A percentile compares a stretch with the other conserved stretches of the same genome.
phyloP scores from a whole-genome alignment of 805 yeast species.

The Suhomyces sp. region DNA sequence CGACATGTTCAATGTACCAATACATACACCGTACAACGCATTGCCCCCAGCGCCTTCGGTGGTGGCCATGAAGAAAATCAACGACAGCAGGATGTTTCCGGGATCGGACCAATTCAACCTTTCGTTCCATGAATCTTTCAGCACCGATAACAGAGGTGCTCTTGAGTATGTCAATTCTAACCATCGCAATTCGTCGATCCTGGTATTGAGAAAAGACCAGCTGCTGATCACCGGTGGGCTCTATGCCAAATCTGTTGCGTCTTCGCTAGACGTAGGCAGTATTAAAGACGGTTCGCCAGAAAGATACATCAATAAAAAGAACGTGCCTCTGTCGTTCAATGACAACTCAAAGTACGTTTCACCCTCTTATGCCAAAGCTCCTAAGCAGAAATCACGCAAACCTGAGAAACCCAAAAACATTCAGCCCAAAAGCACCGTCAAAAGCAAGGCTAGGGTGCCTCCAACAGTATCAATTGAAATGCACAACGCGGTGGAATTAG shows the following conservation, averaged over 20 bases:
- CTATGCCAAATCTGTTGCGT: constrained; percentile 16
- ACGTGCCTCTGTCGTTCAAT: constrained; percentile 6
- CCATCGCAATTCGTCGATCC: constrained; percentile 9
- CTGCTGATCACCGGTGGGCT: constrained; percentile 1
- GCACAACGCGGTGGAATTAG: constrained; percentile 42
- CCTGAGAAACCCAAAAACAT: background rate
- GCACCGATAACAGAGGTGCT: constrained; percentile 2
- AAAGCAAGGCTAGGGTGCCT: constrained; percentile 12
- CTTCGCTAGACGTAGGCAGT: constrained; percentile 15
- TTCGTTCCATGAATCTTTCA: constrained; percentile 5
- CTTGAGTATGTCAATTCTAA: constrained; percentile 3
- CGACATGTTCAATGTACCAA: constrained; percentile 33
- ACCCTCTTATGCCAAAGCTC: background rate
- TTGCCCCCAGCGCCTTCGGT: constrained; percentile 30
- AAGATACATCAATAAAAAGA: constrained; percentile 17
- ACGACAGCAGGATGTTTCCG: constrained; percentile 3
- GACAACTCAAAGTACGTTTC: background rate
- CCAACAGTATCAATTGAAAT: constrained; percentile 44
- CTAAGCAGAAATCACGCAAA: background rate
- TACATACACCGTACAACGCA: constrained; percentile 45
- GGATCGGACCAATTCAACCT: constrained; percentile 3
- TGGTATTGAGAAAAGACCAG: constrained; percentile 8
- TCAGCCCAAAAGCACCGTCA: constrained; percentile 2
- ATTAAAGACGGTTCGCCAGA: constrained; percentile 17
- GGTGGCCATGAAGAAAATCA: constrained; percentile 12